Conservation (phyloP, 768 basidiomycete genomes). For the Leucocoprinus leucothites region DNA sequence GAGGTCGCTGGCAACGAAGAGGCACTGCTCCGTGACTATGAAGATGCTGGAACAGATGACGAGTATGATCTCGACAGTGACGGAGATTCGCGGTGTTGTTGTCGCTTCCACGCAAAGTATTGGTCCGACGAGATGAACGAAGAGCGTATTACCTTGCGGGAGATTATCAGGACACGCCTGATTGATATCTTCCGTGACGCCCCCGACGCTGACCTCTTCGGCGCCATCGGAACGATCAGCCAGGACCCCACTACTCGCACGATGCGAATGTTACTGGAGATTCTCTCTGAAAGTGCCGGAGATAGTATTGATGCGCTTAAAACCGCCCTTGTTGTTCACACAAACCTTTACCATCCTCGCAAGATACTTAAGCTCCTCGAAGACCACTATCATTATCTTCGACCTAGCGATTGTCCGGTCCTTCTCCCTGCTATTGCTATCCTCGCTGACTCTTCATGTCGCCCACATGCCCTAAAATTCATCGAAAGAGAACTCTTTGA, state of each 20-base stretch:
- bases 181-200: conserved; percentile 44
- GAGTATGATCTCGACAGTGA: conserved; percentile 21
- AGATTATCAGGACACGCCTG: conserved; percentile 43
- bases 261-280: conserved; percentile 29
- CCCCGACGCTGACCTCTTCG: conserved; percentile 47
- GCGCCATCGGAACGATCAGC: conserved; percentile 37
- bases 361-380: conserved; percentile 41
- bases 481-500: conserved; percentile 53
- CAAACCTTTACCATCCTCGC: conserved; percentile 29
- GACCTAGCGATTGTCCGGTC: conserved; percentile 48
- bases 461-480: conserved; percentile 35
- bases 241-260: conserved; percentile 25
- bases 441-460: conserved; percentile 29
- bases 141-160: conserved; percentile 38
- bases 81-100: conserved; percentile 26
- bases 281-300: conserved; percentile 39
- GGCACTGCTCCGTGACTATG: conserved; percentile 21
- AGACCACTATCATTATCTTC: conserved; percentile 51
- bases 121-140: conserved; percentile 45
- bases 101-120: conserved; percentile 41
- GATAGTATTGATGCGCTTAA: conserved; percentile 49
- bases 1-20: conserved; percentile 23
- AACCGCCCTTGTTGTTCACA: conserved; percentile 53
- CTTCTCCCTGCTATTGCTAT: conserved; percentile 43
- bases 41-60: conserved; percentile 25